These are phyloP conservation scores for Ziziphus jujuba DNA, from an alignment of 306 rosid species.

Conservation along the genomic window DNA sequence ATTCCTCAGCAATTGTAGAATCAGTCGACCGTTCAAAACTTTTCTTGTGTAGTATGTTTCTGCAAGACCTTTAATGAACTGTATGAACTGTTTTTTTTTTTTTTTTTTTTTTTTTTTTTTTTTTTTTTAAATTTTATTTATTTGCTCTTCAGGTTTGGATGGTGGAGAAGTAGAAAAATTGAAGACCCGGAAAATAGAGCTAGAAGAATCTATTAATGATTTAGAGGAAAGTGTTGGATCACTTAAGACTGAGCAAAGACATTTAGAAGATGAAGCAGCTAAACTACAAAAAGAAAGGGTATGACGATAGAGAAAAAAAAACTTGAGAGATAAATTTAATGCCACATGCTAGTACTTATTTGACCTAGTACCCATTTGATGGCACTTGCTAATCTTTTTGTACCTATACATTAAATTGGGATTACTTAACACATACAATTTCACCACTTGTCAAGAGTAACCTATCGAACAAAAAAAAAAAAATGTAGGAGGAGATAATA, in stretches of 20 bases:
- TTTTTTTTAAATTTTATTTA: not conserved
- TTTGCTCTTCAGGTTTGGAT: constrained; percentile 57
- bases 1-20: constrained; percentile 71
- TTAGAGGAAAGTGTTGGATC: constrained; percentile 48
- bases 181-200: constrained; percentile 52
- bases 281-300: constrained; percentile 68
- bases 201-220: constrained; percentile 47
- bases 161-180: constrained; percentile 68
- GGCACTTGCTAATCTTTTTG: too few species aligned
- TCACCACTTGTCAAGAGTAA: not conserved
- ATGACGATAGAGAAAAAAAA: constrained; percentile 19
- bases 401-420: not conserved
- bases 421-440: constrained; percentile 5
- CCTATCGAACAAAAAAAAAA: not conserved
- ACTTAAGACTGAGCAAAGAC: constrained; percentile 53
- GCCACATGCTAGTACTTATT: not conserved
- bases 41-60: constrained; percentile 59
- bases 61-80: constrained; percentile 10
- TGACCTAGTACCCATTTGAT: not conserved
- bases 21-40: constrained; percentile 52
- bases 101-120: too few species aligned
- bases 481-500: constrained; percentile 61
- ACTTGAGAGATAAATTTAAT: constrained; percentile 1
- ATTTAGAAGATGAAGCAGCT: constrained; percentile 59
- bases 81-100: not conserved